A percentile compares a stretch with the other conserved stretches of the same genome.
Evolutionary conservation across 768 basidiomycete species (phyloP).

Genomic region (Amanita rimosa): DNA sequence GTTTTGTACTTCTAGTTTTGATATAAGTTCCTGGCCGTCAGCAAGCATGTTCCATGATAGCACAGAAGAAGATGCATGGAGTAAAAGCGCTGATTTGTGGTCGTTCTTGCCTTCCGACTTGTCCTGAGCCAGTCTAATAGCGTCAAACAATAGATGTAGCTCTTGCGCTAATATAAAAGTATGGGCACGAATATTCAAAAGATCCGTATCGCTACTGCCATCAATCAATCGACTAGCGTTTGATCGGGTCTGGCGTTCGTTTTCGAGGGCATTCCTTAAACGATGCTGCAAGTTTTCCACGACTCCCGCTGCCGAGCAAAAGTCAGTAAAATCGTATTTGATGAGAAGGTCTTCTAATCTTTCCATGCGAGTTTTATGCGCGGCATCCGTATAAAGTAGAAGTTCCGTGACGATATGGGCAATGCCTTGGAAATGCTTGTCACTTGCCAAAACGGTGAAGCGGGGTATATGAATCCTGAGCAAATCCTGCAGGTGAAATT

Average conservation of each 20-base stretch:
- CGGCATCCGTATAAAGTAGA: constrained; percentile 82
- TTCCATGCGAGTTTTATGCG: constrained; percentile 67
- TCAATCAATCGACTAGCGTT: constrained; percentile 26
- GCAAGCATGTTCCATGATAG: constrained; percentile 91
- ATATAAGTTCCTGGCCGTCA: constrained; percentile 56
- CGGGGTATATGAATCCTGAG: constrained; percentile 73
- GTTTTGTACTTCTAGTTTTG: constrained; percentile 75
- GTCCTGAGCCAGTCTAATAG: constrained; percentile 75
- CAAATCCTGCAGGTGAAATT: constrained; percentile 47
- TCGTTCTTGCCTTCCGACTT: constrained; percentile 54
- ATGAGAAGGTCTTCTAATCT: constrained; percentile 75
- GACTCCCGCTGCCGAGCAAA: constrained; percentile 57
- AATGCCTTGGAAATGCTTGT: constrained; percentile 73
- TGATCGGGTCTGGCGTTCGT: constrained; percentile 28
- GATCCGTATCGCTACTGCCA: constrained; percentile 38
- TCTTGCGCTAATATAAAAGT: constrained; percentile 65
- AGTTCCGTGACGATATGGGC: constrained; percentile 82
- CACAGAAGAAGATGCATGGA: constrained; percentile 75
- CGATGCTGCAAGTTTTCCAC: constrained; percentile 63
- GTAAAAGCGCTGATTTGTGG: constrained; percentile 68
- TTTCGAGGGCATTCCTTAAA: constrained; percentile 54
- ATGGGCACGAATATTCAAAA: constrained; percentile 62
- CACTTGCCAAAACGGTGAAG: constrained; percentile 78
- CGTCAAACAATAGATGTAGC: constrained; percentile 77
- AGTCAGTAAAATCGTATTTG: constrained; percentile 81